Percentiles rank a stretch among this genome's conserved stretches.
phyloP scores from a whole-genome alignment of 768 basidiomycete genomes.

The Termitomyces eurrhizus region DNA sequence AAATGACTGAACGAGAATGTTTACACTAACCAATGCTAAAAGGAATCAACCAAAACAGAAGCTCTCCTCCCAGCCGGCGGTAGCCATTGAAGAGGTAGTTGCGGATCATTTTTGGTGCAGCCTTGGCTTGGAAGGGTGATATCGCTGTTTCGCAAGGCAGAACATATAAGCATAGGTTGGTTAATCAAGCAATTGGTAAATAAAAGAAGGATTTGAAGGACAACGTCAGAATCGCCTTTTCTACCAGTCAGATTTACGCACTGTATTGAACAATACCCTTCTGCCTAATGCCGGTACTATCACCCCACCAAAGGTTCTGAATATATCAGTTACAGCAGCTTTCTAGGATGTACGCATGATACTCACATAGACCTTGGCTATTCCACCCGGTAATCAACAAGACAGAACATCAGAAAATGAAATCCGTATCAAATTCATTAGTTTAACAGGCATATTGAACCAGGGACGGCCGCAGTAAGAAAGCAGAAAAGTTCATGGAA shows the following conservation, averaged over 20 bases:
- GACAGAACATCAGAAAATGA: background rate
- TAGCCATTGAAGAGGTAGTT: constrained; percentile 87
- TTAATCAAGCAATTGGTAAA: background rate
- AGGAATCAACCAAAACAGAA: constrained; percentile 77
- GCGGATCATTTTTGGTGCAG: constrained; percentile 65
- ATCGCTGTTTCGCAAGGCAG: constrained; percentile 47
- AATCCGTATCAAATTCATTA: background rate
- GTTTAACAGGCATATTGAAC: background rate
- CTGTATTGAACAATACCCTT: constrained; percentile 81
- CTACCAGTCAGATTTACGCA: constrained; percentile 38
- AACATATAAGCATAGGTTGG: background rate
- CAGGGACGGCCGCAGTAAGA: too few relatives aligned
- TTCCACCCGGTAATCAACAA: background rate
- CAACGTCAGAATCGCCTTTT: background rate
- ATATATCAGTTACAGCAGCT: background rate
- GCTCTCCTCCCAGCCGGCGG: constrained; percentile 67
- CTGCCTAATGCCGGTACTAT: constrained; percentile 55
- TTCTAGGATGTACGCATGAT: background rate
- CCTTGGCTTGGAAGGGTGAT: constrained; percentile 79
- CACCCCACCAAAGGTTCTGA: constrained; percentile 92
- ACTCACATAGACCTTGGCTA: constrained; percentile 84
- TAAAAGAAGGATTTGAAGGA: background rate
- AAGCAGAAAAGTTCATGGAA: too few relatives aligned
- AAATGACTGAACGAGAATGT: background rate
- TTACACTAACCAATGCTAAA: constrained; percentile 65